Base-by-base conservation (phyloP, 2,329 filamentous ascomycete genomes). In the Phaeosphaeriaceae sp. region DNA sequence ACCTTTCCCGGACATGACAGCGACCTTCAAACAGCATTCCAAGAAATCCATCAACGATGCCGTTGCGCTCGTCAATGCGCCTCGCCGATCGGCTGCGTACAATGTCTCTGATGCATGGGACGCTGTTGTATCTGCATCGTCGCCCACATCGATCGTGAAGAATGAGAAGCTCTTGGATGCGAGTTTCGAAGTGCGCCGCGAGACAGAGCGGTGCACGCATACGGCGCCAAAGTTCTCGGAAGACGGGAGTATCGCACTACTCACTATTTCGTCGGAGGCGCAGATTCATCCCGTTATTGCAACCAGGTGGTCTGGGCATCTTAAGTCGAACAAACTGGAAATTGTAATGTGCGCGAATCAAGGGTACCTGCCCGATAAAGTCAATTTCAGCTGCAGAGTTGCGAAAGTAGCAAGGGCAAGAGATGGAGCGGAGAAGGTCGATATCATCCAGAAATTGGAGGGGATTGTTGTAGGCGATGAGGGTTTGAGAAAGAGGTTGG, bases 271-370 rank as follows among this genome's bases (percentile, higher is more conserved):
- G 33, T 88, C 84, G 1, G 74, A 78, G 24, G 85, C 86, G 1
- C 88, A 90, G 66, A 81, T 91, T 0, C 89, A 91, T 69, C 86
- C 87, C 0, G 82, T 90, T 2, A 88, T 91, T 55, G 88, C 88
- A 1, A 89, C 87, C 3, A 79, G 88, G 11, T 90, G 88, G 88
- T 84, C 88, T 0, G 85, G 86, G 0, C 81, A 86, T 61, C 77
- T 91, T 3, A 82, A 82, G 48, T 87, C 85, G 1, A 79, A 83
- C 48, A 84, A 83, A 53, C 78, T 90, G 1, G 84, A 90, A 66
- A 85, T 90, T 1, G 80, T 91, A 7, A 80, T 90, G 63, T 87
- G 88, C 3, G 89, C 88, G 0, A 91, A 91, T 55, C 84, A 87
- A 55, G 88, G 88, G 0, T 91, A 90, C 62, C 69, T 88, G 0